Evolutionary conservation across 176 grass and related monocot species (phyloP).

Genomic region (Rhynchospora tenuis): DNA sequence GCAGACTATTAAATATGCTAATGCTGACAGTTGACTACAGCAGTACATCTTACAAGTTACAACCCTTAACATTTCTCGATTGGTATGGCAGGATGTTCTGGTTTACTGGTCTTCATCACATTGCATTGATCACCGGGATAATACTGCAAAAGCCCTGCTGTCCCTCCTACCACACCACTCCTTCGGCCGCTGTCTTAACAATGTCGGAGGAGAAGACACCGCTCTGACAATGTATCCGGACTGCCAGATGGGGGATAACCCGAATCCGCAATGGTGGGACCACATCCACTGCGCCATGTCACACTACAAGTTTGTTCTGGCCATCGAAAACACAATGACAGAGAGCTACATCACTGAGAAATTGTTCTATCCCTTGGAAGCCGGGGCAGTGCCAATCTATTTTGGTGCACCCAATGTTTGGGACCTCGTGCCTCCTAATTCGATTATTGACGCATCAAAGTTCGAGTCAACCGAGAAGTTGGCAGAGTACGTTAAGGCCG

Average conservation of each 20-base stretch:
- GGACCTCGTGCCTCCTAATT: conserved; percentile 36
- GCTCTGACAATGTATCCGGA: conserved; percentile 37
- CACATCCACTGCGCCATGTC: conserved; percentile 39
- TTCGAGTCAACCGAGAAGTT: conserved; percentile 22
- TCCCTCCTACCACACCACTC: conserved; percentile 30
- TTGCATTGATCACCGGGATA: conserved; percentile 28
- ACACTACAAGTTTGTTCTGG: conserved; percentile 37
- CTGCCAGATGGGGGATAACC: conserved; percentile 7
- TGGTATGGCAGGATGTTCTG: conserved; percentile 23
- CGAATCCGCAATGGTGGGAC: conserved; percentile 29
- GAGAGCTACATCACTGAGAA: conserved; percentile 33
- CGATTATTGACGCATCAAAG: conserved; percentile 32
- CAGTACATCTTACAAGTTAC: background rate
- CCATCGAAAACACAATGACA: conserved; percentile 30
- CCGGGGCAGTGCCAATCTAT: conserved; percentile 30
- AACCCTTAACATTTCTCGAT: too few relatives aligned
- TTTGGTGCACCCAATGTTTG: conserved; percentile 29
- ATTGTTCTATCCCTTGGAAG: conserved; percentile 25
- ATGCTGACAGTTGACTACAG: background rate
- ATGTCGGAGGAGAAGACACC: conserved; percentile 32
- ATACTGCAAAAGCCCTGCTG: conserved; percentile 19
- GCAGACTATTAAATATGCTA: background rate
- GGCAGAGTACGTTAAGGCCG: conserved; percentile 26
- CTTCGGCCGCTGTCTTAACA: conserved; percentile 42
- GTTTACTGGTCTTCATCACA: conserved; percentile 50